A percentile compares a stretch with the other conserved stretches of the same genome.
Conservation (phyloP, 164 flowering plant genomes). For the Umbilicus rupestris region DNA sequence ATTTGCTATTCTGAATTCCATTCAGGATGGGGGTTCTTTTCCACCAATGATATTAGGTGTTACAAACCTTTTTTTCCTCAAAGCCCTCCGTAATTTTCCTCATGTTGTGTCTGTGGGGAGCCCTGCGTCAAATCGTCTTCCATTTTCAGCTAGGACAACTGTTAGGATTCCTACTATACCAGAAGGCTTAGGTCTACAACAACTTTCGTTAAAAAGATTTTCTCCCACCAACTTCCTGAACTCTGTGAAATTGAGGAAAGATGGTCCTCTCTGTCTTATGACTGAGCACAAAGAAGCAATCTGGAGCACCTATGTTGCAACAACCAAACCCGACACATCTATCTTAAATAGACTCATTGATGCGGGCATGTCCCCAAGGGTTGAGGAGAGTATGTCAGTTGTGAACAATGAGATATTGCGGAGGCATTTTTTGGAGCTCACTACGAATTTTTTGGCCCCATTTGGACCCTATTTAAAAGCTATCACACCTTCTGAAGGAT, state of each 20-base stretch:
- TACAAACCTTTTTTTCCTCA: constrained; percentile 90
- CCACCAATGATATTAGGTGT: constrained; percentile 95
- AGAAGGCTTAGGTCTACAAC: constrained; percentile 56
- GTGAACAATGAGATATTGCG: constrained; percentile 95
- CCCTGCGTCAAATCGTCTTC: constrained; percentile 45
- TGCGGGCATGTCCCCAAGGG: constrained; percentile 88
- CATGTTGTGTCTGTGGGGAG: constrained; percentile 89
- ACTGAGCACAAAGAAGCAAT: constrained; percentile 92
- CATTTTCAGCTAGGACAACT: constrained; percentile 27
- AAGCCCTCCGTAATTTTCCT: constrained; percentile 75
- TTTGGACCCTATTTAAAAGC: constrained; percentile 88
- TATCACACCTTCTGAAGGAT: constrained; percentile 76
- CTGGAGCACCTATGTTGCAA: constrained; percentile 76
- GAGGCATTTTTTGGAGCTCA: constrained; percentile 94
- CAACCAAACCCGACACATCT: constrained; percentile 87
- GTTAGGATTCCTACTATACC: constrained; percentile 40
- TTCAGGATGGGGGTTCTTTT: constrained; percentile 57
- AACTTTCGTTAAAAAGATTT: constrained; percentile 65
- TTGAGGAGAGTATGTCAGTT: constrained; percentile 98
- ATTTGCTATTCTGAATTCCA: constrained; percentile 67
- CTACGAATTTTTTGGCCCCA: constrained; percentile 92
- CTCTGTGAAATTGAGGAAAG: constrained; percentile 84
- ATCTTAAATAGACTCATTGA: constrained; percentile 88
- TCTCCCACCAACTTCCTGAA: constrained; percentile 70
- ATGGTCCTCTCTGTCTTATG: constrained; percentile 95